Conservation (phyloP, 1,284 basidiomycete genomes). For the Ganoderma resinaceum region DNA sequence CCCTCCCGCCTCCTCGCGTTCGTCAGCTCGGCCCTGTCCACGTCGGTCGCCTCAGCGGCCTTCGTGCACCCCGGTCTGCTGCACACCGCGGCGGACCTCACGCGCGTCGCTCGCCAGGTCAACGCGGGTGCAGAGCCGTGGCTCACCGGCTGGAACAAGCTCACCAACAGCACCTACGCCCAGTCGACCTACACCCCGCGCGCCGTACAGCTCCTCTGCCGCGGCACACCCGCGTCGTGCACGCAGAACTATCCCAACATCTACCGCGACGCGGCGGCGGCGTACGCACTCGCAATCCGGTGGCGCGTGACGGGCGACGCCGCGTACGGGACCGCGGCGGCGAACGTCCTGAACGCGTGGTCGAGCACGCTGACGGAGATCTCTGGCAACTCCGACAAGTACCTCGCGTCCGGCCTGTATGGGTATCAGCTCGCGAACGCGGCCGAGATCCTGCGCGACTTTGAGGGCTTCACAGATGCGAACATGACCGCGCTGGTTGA, state of each 20-base stretch:
- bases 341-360: slow-evolving; percentile 13
- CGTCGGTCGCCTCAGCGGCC: background rate
- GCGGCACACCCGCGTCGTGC: slow-evolving; percentile 7
- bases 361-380: slow-evolving; percentile 16
- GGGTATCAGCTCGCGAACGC: slow-evolving; percentile 21
- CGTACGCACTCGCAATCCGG: slow-evolving; percentile 14
- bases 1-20: background rate
- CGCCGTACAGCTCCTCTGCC: slow-evolving; percentile 14
- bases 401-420: slow-evolving; percentile 16
- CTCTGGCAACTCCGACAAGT: slow-evolving; percentile 19
- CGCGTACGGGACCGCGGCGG: slow-evolving; percentile 7
- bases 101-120: slow-evolving; percentile 5
- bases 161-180: slow-evolving; percentile 14
- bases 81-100: slow-evolving; percentile 14
- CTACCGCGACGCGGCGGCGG: slow-evolving; percentile 14
- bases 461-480: slow-evolving; percentile 6
- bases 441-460: slow-evolving; percentile 13
- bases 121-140: slow-evolving; percentile 9
- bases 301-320: slow-evolving; percentile 13
- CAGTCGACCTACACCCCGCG: slow-evolving; percentile 13
- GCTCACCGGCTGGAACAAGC: slow-evolving; percentile 19
- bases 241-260: slow-evolving; percentile 16
- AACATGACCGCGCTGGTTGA: slow-evolving; percentile 9
- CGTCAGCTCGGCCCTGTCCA: background rate
- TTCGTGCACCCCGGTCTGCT: slow-evolving; percentile 18